Base-by-base conservation (phyloP, 306 rosid genomes). In the Psophocarpus tetragonolobus region DNA sequence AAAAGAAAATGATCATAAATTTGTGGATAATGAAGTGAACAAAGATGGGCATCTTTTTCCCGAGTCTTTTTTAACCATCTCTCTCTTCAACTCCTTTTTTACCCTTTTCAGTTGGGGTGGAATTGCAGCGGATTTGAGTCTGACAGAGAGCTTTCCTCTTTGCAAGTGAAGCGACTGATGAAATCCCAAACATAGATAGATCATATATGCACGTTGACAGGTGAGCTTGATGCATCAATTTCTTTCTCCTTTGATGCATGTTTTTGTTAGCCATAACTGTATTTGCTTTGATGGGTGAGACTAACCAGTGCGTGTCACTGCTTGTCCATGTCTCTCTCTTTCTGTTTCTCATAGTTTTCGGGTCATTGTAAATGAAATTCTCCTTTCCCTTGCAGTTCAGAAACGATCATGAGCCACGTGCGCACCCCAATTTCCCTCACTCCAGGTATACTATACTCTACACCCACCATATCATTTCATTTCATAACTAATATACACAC, bases 401-500 rank as follows among this genome's bases (percentile, higher is more conserved):
- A 60, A 84, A 85, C 53, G 89, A 85, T 85, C 82, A 91, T 80
- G 90, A 83, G 90, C 71, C 99, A 93, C 97, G 97, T 96, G 99
- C 85, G 76, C 73, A 36, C 84, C 76, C 87, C 56, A 91, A 81
- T 90, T 87, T 87, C 87, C 79, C 29, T 86, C 89, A 83, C 91
- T 84, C 84, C 87, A 86, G 90, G 97, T 91, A 89, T 71, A 36
- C 47, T 10, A 1, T n/a, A n/a, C n/a, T 18, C 73, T 45, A 50
- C 50, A 76, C 24, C 42, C 9, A 50, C 50, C 18, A 26, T 57
- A 78, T 57, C 68, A 65, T 61, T 18, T 77, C 81, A 79, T 53
- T 24, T 74, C 84, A 72, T 76, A 76, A 41, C 71, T 62, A 74
- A 26, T 63, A 9, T 2, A 56, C 3, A 32, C 24, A 58, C 6